Evolutionary conservation across 768 basidiomycete genomes (phyloP).

Genomic region (Mycena leptocephala): DNA sequence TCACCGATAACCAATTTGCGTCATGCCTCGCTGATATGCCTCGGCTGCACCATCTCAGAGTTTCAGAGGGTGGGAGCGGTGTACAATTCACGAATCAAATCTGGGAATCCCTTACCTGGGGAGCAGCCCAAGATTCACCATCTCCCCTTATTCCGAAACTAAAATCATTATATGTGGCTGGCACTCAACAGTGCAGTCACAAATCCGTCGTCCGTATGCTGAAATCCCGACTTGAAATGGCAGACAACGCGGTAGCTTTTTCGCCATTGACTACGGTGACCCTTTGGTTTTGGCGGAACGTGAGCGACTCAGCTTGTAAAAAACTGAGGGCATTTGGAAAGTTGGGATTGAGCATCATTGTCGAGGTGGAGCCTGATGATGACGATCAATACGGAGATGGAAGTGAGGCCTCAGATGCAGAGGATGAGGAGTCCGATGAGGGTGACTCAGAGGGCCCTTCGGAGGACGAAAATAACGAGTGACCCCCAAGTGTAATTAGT

Average conservation of each 20-base stretch:
- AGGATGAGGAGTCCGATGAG: background rate
- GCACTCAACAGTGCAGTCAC: background rate
- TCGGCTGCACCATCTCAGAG: background rate
- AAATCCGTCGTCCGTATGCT: background rate
- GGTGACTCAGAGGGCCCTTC: no score
- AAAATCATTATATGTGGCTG: background rate
- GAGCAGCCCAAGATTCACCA: background rate
- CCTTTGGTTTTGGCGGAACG: background rate
- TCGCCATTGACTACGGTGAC: background rate
- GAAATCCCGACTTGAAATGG: background rate
- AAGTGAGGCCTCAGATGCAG: background rate
- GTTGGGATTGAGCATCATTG: background rate
- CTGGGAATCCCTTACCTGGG: constrained; percentile 5
- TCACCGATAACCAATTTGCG: background rate
- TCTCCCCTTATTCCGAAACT: constrained; percentile 2
- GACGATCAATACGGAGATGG: background rate
- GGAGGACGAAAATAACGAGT: no score
- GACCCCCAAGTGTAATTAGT: no score
- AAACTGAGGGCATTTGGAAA: background rate
- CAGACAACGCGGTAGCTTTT: background rate
- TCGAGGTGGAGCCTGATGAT: background rate
- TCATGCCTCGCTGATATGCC: constrained; percentile 6
- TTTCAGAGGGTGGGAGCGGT: background rate
- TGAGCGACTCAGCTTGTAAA: background rate
- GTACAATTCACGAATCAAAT: background rate